phyloP scores from a whole-genome alignment of 306 rosid genomes.

The Cicer yamashitae region DNA sequence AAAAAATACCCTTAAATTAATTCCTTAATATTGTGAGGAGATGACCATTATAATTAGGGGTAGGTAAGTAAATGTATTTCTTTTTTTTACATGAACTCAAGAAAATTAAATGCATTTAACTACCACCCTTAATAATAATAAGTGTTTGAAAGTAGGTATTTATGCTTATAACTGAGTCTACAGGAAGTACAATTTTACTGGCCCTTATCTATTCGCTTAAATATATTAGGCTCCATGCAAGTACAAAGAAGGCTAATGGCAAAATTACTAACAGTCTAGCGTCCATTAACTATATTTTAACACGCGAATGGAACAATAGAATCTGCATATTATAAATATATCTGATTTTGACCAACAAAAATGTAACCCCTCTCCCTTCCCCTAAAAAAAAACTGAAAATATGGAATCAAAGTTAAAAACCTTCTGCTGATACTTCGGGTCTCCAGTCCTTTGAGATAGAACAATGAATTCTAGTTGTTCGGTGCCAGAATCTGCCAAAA shows the following conservation, averaged over 20 bases:
- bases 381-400: neutral
- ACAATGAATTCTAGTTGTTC: slow-evolving; percentile 98
- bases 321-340: neutral
- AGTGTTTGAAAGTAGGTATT: no score
- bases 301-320: neutral
- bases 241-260: neutral
- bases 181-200: neutral
- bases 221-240: slow-evolving; percentile 9
- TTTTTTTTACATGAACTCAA: no score
- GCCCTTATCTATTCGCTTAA: slow-evolving; percentile 13
- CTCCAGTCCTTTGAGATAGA: slow-evolving; percentile 97
- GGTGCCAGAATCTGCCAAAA: slow-evolving; percentile 96
- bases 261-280: neutral
- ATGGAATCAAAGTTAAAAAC: slow-evolving; percentile 48
- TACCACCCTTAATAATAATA: no score
- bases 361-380: neutral
- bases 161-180: no score
- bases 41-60: no score
- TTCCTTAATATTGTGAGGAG: no score
- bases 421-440: slow-evolving; percentile 91
- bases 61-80: no score
- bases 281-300: neutral
- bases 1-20: no score
- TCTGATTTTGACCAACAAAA: slow-evolving; percentile 20
- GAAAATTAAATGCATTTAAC: no score